These are phyloP conservation scores for Cystofilobasidium capitatum DNA, from an alignment of 768 basidiomycete genomes.

Conservation along the genomic window DNA sequence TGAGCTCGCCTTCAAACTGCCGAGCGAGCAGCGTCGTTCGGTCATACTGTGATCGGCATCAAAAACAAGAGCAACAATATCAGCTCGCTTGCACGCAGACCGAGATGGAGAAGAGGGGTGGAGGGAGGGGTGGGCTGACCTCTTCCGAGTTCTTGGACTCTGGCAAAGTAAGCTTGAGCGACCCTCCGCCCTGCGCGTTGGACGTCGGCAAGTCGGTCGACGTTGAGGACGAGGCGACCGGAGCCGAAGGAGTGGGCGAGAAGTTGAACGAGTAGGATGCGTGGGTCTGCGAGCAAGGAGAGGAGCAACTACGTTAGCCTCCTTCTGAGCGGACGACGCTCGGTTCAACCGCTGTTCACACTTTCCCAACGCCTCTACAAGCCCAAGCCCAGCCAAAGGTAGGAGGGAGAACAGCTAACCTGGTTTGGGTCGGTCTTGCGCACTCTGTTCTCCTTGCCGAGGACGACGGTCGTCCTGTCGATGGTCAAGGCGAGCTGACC, in stretches of 20 bases:
- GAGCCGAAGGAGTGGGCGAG: not conserved
- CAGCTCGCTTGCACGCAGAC: not conserved
- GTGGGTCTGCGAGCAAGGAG: slow-evolving; percentile 5
- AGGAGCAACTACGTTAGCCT: not conserved
- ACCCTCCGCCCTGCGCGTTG: slow-evolving; percentile 10
- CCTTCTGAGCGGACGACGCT: no score
- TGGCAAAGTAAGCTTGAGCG: slow-evolving; percentile 23
- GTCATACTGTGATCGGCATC: slow-evolving; percentile 8
- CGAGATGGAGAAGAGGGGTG: not conserved
- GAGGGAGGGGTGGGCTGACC: slow-evolving; percentile 4
- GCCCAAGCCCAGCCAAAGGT: not conserved
- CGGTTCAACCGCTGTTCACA: no score
- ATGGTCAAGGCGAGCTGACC: slow-evolving; percentile 13
- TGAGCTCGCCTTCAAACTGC: slow-evolving; percentile 18
- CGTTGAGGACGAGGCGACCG: not conserved
- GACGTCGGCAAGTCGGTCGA: slow-evolving; percentile 6
- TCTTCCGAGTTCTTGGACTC: slow-evolving; percentile 20
- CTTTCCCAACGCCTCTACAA: no score
- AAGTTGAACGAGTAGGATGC: slow-evolving; percentile 25
- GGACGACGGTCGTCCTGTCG: slow-evolving; percentile 16
- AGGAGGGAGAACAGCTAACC: not conserved
- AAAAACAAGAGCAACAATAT: not conserved
- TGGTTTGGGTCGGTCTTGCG: slow-evolving; percentile 24
- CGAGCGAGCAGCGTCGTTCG: slow-evolving; percentile 10
- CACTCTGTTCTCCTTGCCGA: slow-evolving; percentile 23